A percentile compares a stretch with the other conserved stretches of the same genome.
Evolutionary conservation across 192 early-diverging fungal genomes (phyloP).

Genomic region (Coemansia asiatica): DNA sequence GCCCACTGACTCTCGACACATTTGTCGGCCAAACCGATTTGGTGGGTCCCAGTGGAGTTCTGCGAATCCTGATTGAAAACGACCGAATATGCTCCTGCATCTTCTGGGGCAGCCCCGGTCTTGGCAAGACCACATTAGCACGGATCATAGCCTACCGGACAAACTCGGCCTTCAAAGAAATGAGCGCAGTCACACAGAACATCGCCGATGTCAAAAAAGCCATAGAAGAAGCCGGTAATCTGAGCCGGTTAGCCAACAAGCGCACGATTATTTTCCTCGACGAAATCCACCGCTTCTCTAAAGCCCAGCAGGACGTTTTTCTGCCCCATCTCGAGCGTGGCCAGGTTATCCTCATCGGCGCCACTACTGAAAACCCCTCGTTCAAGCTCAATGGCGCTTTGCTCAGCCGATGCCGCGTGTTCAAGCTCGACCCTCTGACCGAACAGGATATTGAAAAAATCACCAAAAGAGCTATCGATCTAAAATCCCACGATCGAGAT

Average conservation of each 20-base stretch:
- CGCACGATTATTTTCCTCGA: slow-evolving; percentile 81
- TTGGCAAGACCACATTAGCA: slow-evolving; percentile 65
- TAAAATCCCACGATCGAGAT: slow-evolving; percentile 55
- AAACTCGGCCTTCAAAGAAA: slow-evolving; percentile 46
- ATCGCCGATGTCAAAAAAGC: slow-evolving; percentile 65
- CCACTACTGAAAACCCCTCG: slow-evolving; percentile 82
- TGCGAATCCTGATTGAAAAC: slow-evolving; percentile 65
- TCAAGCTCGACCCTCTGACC: slow-evolving; percentile 68
- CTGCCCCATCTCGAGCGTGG: slow-evolving; percentile 78
- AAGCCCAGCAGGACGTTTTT: slow-evolving; percentile 85
- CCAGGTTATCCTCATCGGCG: slow-evolving; percentile 67
- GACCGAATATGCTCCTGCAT: slow-evolving; percentile 75
- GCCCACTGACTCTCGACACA: slow-evolving; percentile 57
- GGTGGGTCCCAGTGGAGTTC: slow-evolving; percentile 63
- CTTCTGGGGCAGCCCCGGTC: slow-evolving; percentile 69
- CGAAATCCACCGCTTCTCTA: slow-evolving; percentile 89
- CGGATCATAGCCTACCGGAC: slow-evolving; percentile 57
- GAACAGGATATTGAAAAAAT: slow-evolving; percentile 63
- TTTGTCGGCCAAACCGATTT: slow-evolving; percentile 75
- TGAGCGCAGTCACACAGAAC: slow-evolving; percentile 61
- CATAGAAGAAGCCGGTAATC: slow-evolving; percentile 68
- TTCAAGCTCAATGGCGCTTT: slow-evolving; percentile 83
- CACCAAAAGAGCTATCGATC: slow-evolving; percentile 57
- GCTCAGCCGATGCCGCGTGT: slow-evolving; percentile 76
- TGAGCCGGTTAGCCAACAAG: slow-evolving; percentile 57